These are phyloP conservation scores for Pholiota adiposa DNA, from an alignment of 1,284 basidiomycete genomes.

Conservation along the genomic window DNA sequence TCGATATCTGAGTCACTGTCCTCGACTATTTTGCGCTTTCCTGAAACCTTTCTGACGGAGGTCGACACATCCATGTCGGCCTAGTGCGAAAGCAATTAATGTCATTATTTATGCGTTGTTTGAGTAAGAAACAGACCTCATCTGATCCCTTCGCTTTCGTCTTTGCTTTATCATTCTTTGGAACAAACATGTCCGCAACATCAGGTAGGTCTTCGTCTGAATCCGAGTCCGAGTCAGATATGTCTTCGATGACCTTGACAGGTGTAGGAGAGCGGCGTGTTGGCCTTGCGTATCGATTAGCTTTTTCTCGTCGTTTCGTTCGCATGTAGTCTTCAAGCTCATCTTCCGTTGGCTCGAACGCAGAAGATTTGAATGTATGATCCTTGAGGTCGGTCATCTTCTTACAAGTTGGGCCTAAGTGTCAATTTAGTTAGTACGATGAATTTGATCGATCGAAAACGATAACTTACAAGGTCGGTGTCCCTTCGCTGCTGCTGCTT, in stretches of 20 bases:
- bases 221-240: constrained; percentile 27
- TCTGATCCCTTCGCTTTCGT: constrained; percentile 24
- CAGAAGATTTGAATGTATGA: constrained; percentile 54
- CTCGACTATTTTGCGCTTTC: constrained; percentile 22
- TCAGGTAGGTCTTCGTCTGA: constrained; percentile 59
- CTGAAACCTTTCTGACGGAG: constrained; percentile 2
- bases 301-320: constrained; percentile 27
- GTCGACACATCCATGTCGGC: constrained; percentile 14
- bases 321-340: constrained; percentile 39
- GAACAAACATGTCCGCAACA: constrained; percentile 35
- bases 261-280: constrained; percentile 25
- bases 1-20: constrained; percentile 32
- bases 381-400: constrained; percentile 57
- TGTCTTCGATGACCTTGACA: constrained; percentile 30
- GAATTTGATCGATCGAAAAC: background rate
- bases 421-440: background rate
- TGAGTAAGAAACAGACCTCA: constrained; percentile 5
- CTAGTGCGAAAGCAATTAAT: constrained; percentile 1
- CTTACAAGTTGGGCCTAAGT: constrained; percentile 59
- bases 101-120: background rate
- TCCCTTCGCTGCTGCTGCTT: constrained; percentile 57
- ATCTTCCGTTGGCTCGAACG: constrained; percentile 59
- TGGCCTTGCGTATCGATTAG: background rate
- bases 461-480: constrained; percentile 55
- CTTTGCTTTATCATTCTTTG: constrained; percentile 28